These are phyloP conservation scores for Boletus sp. DNA, from an alignment of 768 basidiomycete genomes.

Conservation along the genomic window DNA sequence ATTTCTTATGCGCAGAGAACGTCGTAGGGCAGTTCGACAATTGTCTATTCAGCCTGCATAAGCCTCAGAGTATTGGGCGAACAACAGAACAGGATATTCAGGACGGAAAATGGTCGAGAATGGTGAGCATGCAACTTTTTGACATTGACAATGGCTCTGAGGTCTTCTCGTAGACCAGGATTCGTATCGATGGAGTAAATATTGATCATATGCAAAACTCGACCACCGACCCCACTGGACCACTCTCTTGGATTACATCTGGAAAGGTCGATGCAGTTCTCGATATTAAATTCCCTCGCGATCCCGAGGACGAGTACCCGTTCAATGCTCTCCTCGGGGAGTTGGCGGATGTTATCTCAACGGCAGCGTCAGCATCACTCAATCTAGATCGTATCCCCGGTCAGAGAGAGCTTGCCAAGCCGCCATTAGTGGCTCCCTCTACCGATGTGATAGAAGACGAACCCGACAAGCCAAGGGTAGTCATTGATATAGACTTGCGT, in stretches of 20 bases:
- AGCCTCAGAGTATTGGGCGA: slow-evolving; percentile 92
- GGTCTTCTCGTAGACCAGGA: slow-evolving; percentile 63
- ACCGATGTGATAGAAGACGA: slow-evolving; percentile 32
- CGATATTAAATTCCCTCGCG: slow-evolving; percentile 94
- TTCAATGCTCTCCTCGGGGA: slow-evolving; percentile 86
- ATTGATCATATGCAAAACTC: slow-evolving; percentile 92
- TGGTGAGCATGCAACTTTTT: slow-evolving; percentile 54
- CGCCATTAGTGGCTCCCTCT: slow-evolving; percentile 74
- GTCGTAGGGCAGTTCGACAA: slow-evolving; percentile 98
- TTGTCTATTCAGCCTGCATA: slow-evolving; percentile 93
- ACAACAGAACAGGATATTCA: slow-evolving; percentile 83
- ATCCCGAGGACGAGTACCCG: slow-evolving; percentile 65
- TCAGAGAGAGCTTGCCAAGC: slow-evolving; percentile 81
- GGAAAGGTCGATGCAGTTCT: slow-evolving; percentile 96
- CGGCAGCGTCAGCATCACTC: slow-evolving; percentile 47
- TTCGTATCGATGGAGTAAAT: slow-evolving; percentile 95
- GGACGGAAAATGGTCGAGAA: slow-evolving; percentile 81
- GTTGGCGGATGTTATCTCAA: slow-evolving; percentile 86
- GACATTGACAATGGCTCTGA: slow-evolving; percentile 1
- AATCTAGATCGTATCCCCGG: slow-evolving; percentile 74
- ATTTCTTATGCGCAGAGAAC: slow-evolving; percentile 85
- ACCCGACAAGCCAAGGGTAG: slow-evolving; percentile 46
- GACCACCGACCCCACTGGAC: slow-evolving; percentile 71
- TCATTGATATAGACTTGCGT: slow-evolving; percentile 90
- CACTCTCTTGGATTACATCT: slow-evolving; percentile 96